phyloP scores from a whole-genome alignment of 352 stramenopile species.

The Thraustochytrium sp. region DNA sequence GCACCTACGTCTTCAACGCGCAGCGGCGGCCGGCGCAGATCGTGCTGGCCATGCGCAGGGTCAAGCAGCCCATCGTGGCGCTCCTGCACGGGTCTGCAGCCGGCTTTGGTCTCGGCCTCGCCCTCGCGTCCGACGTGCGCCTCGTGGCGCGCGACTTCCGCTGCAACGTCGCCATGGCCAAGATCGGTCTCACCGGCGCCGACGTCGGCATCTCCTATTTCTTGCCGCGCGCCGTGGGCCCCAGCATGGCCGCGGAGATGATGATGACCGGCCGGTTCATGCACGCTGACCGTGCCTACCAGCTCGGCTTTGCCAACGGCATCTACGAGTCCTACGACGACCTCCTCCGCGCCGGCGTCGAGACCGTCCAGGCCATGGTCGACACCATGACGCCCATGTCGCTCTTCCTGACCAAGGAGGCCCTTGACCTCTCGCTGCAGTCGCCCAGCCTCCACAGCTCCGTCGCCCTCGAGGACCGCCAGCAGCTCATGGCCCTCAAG shows the following conservation, averaged over 20 bases:
- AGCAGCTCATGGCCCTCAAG: constrained; percentile 10
- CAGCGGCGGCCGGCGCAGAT: not conserved
- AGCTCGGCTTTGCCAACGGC: not conserved
- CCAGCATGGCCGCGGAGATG: not conserved
- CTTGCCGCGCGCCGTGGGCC: not conserved
- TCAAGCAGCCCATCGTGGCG: not conserved
- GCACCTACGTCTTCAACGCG: not conserved
- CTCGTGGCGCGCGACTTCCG: not conserved
- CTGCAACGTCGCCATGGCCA: constrained; percentile 12
- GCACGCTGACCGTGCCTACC: not conserved
- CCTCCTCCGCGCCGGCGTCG: not conserved
- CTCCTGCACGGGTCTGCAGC: not conserved
- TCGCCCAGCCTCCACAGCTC: not conserved
- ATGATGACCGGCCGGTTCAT: constrained; percentile 8
- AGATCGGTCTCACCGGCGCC: constrained; percentile 3
- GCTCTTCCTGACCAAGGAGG: constrained; percentile 18
- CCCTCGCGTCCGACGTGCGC: not conserved
- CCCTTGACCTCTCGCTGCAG: not conserved
- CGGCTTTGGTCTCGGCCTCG: not conserved
- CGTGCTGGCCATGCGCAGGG: not conserved
- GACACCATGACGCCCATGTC: not conserved
- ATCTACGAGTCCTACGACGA: not conserved
- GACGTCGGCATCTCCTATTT: constrained; percentile 18
- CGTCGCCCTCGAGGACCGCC: not conserved
- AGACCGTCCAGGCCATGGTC: not conserved